Conservation (phyloP, 257 asterid species). For the Fraxinus pennsylvanica region DNA sequence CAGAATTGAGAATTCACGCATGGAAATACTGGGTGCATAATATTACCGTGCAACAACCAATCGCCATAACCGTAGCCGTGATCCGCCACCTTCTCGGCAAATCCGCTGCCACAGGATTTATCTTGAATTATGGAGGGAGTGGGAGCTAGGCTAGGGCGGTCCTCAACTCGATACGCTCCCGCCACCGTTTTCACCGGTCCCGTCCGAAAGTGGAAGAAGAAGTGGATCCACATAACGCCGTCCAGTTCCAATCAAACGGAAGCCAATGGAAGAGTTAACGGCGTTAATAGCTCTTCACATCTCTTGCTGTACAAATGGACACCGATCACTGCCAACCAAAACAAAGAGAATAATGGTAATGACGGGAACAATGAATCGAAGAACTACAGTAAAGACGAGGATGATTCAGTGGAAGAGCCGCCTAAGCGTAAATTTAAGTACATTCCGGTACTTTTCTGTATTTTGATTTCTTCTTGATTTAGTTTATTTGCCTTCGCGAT, state of each 20-base stretch:
- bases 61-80: constrained; percentile 18
- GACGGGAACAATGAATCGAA: constrained; percentile 44
- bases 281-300: constrained; percentile 55
- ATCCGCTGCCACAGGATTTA: constrained; percentile 24
- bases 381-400: constrained; percentile 40
- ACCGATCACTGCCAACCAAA: constrained; percentile 53
- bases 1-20: neutral
- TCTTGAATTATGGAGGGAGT: constrained; percentile 75
- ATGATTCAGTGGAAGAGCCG: constrained; percentile 51
- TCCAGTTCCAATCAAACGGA: constrained; percentile 35
- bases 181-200: constrained; percentile 86
- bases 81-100: neutral
- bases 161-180: constrained; percentile 85
- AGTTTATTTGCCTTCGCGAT: neutral
- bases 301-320: constrained; percentile 81
- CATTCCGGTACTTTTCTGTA: constrained; percentile 70
- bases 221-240: constrained; percentile 54
- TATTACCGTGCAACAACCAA: constrained; percentile 5
- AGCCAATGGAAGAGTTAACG: constrained; percentile 49
- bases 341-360: constrained; percentile 32
- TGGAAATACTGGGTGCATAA: neutral
- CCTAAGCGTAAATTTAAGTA: constrained; percentile 73
- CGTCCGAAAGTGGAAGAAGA: constrained; percentile 83
- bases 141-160: constrained; percentile 83
- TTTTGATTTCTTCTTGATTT: constrained; percentile 21